Evolutionary conservation across 2,329 filamentous ascomycete genomes (phyloP).

Genomic region (Xylariales sp.): DNA sequence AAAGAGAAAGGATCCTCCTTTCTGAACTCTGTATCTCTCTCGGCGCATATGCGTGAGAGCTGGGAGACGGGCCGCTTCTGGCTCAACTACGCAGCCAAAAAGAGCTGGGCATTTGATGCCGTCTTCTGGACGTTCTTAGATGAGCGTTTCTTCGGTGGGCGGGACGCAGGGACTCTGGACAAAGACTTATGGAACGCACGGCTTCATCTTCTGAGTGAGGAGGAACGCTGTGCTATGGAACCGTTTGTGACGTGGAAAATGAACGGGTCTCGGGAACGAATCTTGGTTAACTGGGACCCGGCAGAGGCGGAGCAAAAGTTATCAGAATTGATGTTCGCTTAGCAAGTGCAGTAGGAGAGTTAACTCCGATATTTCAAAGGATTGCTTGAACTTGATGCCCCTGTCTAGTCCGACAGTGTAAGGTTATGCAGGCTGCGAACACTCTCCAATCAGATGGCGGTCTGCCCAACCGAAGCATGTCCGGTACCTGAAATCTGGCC

Average conservation of each 20-base stretch:
- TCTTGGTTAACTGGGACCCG: conserved; percentile 20
- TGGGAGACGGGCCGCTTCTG: conserved; percentile 29
- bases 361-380: too few species aligned
- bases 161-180: too few species aligned
- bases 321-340: too few species aligned
- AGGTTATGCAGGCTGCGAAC: too few species aligned
- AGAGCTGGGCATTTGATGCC: conserved; percentile 32
- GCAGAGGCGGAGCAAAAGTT: too few species aligned
- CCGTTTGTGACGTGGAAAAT: conserved; percentile 25
- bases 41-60: conserved; percentile 29
- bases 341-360: too few species aligned
- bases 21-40: conserved; percentile 15
- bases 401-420: too few species aligned
- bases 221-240: conserved; percentile 23
- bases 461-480: too few species aligned
- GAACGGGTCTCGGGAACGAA: conserved; percentile 17
- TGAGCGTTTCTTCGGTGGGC: conserved; percentile 26
- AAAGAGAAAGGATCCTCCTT: conserved; percentile 21
- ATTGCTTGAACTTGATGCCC: too few species aligned
- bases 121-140: conserved; percentile 32
- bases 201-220: conserved; percentile 19
- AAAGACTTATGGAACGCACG: conserved; percentile 21
- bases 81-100: conserved; percentile 30
- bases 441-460: too few species aligned
- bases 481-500: too few species aligned